Percentiles rank a stretch among this genome's conserved stretches.
Evolutionary conservation across 306 rosid genomes (phyloP).

Genomic region (Malus asiatica): DNA sequence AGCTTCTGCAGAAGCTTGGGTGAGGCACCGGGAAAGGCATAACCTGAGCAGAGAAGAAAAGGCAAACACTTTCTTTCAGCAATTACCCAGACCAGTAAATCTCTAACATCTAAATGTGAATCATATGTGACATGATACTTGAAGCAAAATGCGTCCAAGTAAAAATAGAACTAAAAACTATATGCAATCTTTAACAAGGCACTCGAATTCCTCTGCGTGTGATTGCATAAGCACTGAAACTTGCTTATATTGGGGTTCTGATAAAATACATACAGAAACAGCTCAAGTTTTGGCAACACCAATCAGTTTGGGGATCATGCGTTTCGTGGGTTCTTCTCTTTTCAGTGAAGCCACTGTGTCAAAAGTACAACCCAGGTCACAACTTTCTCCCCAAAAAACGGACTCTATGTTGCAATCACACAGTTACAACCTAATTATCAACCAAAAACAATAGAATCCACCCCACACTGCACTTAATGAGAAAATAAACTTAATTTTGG

Average conservation of each 20-base stretch:
- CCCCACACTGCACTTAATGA: neutral
- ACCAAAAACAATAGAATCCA: neutral
- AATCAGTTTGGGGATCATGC: neutral
- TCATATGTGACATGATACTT: neutral
- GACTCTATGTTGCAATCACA: neutral
- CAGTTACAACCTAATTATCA: neutral
- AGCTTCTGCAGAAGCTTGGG: conserved; percentile 5
- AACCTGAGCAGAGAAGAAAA: conserved; percentile 6
- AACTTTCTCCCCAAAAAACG: neutral
- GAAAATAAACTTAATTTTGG: neutral
- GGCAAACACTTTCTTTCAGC: neutral
- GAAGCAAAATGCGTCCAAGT: neutral
- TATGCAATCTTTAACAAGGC: neutral
- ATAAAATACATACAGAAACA: neutral
- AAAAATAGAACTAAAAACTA: neutral
- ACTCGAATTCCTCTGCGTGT: conserved; percentile 14
- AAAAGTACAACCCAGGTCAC: neutral
- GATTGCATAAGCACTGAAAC: neutral
- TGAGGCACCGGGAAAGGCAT: neutral
- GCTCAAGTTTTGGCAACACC: conserved; percentile 7
- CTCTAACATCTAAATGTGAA: neutral
- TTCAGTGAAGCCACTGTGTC: neutral
- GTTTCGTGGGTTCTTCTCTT: conserved; percentile 8
- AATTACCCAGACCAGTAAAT: neutral
- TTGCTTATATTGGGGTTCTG: neutral